Conservation (phyloP, 148 eudicot species). For the Vaccinium myrtillus region DNA sequence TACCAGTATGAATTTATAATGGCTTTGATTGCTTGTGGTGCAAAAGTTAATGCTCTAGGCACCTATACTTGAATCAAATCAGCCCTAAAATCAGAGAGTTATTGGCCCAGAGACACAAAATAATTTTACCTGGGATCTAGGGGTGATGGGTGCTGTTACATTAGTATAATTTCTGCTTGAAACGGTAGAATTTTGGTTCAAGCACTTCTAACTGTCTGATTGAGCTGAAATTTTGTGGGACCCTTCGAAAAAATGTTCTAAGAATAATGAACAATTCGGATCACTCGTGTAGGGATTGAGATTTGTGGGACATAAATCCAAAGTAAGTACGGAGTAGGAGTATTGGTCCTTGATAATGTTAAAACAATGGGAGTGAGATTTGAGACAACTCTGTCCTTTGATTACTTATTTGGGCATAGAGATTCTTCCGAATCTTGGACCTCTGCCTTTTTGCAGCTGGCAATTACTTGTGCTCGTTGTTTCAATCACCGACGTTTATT, state of each 20-base stretch:
- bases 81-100: not conserved
- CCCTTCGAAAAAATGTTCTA: no score
- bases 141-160: not conserved
- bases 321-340: not conserved
- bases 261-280: no score
- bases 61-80: not conserved
- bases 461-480: conserved; percentile 7
- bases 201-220: no score
- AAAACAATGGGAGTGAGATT: not conserved
- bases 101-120: no score
- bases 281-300: no score
- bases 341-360: not conserved
- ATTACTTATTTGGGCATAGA: not conserved
- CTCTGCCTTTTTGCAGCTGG: not conserved
- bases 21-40: not conserved
- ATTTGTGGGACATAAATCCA: no score
- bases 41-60: not conserved
- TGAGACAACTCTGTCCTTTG: not conserved
- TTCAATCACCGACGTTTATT: not conserved
- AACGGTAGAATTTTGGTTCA: no score
- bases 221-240: no score
- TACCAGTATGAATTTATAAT: not conserved
- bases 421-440: conserved; percentile 8
- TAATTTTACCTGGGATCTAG: no score
- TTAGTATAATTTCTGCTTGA: not conserved